Percentiles rank a stretch among this genome's conserved stretches.
Conservation (phyloP, 1,139 yeast species). For the Saccharomyces pastorianus region DNA sequence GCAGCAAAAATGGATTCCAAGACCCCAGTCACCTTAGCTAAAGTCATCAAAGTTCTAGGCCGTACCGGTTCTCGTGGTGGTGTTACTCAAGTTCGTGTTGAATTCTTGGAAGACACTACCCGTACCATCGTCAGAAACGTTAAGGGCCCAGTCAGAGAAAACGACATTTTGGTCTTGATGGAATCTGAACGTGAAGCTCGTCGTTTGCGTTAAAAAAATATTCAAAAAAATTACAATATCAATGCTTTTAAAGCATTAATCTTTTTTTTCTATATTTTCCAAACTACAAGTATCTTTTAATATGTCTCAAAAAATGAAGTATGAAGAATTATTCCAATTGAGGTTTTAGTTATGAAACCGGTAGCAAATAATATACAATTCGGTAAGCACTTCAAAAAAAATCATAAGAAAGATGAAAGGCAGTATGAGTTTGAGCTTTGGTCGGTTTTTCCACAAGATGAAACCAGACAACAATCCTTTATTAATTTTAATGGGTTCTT, state of each 20-base stretch:
- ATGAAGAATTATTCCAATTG: background rate
- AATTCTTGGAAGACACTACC: slow-evolving; percentile 95
- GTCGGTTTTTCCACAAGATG: background rate
- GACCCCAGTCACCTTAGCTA: slow-evolving; percentile 98
- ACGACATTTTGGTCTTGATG: slow-evolving; percentile 97
- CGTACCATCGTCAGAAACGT: slow-evolving; percentile 99
- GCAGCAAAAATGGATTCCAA: slow-evolving; percentile 52
- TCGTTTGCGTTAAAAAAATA: slow-evolving; percentile 43
- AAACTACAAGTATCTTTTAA: background rate
- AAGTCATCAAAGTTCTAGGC: slow-evolving; percentile 98
- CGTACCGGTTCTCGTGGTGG: slow-evolving; percentile 99
- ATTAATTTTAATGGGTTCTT: slow-evolving; percentile 1
- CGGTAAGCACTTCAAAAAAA: background rate
- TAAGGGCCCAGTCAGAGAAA: slow-evolving; percentile 98
- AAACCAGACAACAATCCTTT: background rate
- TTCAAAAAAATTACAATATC: background rate
- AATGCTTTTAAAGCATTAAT: slow-evolving; percentile 5
- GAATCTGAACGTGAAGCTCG: slow-evolving; percentile 99
- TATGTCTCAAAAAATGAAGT: background rate
- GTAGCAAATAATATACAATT: background rate
- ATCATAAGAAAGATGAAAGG: background rate
- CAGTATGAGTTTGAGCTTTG: background rate
- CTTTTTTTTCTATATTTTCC: background rate
- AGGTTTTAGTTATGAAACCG: background rate
- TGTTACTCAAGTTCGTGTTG: slow-evolving; percentile 99